These are phyloP conservation scores for Apiospora phragmitis DNA, from an alignment of 2,329 filamentous ascomycete species.

Conservation along the genomic window DNA sequence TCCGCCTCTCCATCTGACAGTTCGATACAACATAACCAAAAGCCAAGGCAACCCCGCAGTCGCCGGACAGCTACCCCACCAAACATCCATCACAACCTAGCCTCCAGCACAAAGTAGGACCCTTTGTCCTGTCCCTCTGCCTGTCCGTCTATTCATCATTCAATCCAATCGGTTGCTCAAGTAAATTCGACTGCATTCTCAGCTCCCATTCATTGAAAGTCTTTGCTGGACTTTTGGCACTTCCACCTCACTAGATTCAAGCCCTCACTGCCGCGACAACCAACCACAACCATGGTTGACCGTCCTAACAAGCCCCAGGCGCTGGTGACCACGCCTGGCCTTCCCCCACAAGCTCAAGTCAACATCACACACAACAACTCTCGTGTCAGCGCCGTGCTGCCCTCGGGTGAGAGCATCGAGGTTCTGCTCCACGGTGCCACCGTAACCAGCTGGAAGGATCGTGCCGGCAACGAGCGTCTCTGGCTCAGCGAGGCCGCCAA, in stretches of 20 bases:
- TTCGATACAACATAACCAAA: not conserved
- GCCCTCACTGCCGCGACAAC: not conserved
- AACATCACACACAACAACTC: slow-evolving; percentile 70
- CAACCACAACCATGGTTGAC: slow-evolving; percentile 58
- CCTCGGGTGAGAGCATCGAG: slow-evolving; percentile 83
- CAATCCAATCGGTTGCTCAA: not conserved
- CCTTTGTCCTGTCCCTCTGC: not conserved
- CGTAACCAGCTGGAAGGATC: slow-evolving; percentile 89
- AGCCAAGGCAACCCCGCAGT: not conserved
- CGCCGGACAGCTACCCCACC: slow-evolving; percentile 3
- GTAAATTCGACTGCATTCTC: not conserved
- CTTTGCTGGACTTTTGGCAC: not conserved
- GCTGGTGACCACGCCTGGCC: slow-evolving; percentile 71
- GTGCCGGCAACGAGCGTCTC: slow-evolving; percentile 75
- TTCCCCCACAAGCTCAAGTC: slow-evolving; percentile 75
- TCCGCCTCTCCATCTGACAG: not conserved
- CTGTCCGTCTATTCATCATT: not conserved
- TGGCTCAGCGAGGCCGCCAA: slow-evolving; percentile 80
- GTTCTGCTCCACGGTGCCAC: slow-evolving; percentile 91
- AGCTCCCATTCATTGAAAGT: not conserved
- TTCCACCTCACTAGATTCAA: not conserved
- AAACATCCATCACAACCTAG: slow-evolving; percentile 1
- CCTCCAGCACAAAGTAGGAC: not conserved
- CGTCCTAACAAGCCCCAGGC: slow-evolving; percentile 81
- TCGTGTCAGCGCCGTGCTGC: slow-evolving; percentile 76